Evolutionary conservation across 2,329 filamentous ascomycete species (phyloP), one percentile per base, ranked within the genome.

Genomic region (Aspergillus caelatus): DNA sequence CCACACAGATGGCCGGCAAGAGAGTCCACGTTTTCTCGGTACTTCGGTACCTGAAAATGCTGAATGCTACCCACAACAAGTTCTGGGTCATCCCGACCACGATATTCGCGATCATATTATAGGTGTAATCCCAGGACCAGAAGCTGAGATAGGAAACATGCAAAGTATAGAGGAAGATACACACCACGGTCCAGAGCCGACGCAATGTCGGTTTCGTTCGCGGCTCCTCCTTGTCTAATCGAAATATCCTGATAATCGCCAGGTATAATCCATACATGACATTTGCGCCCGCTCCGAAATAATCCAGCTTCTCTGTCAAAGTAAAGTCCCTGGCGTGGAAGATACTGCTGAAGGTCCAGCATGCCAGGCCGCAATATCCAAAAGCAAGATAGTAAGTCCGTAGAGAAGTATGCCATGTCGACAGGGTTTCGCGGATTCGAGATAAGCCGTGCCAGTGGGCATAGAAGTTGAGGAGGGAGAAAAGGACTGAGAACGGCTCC

Each of bases 51-150:
- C 89, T 86, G 68, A 82, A 81, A 70, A 91, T 87, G 75, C 91
- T 94, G 79, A 96, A 97, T 78, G 87, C 91, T 50, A 85, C 91
- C 95, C 95, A 98, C 62, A 98, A 80, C 4, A 89, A 58, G 72
- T 98, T 97, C 74, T 93, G 90, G 5, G 94, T 77, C 46, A 93
- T 82, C 4, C 95, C 95, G 12, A 91, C 87, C 3, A 86, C 88
- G 23, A 99, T 91, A 73, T 98, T 99, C 58, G 94, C 95, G 1
- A 91, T 88, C 93, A 99, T 98, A 77, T 99, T 99, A 81, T 99
- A 99, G 6, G 90, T 91, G 77, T 99, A 99, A 78, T 98, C 91
- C 91, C 95, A 99, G 21, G 85, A 83, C 83, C 94, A 92, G 70
- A 93, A 87, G 74, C 90, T 92, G 60, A 99, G 84, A 77, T 97